These are phyloP conservation scores for Chamaecrista fasciculata DNA, from an alignment of 306 rosid genomes.

Conservation along the genomic window DNA sequence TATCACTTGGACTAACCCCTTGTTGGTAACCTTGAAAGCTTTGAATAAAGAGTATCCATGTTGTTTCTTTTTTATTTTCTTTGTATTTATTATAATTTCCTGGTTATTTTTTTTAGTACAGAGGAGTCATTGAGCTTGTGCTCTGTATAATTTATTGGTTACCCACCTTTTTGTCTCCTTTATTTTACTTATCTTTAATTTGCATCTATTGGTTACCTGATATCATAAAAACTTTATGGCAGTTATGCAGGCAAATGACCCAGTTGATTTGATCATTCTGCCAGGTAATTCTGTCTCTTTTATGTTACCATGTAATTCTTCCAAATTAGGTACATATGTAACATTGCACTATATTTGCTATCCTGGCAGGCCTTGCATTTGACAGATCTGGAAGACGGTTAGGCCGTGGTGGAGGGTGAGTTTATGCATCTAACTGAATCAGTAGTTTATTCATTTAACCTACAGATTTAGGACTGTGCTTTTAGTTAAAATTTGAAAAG, in stretches of 20 bases:
- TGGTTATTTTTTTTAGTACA: neutral
- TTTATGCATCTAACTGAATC: neutral
- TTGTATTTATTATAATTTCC: neutral
- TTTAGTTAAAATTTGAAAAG: neutral
- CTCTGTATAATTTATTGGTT: neutral
- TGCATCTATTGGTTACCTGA: neutral
- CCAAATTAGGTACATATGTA: neutral
- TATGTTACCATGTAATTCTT: neutral
- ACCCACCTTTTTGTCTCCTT: neutral
- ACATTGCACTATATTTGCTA: conserved; percentile 14
- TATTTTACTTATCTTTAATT: neutral
- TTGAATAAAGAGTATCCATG: neutral
- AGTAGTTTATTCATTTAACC: neutral
- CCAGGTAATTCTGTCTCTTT: conserved; percentile 46
- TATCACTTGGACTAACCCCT: too few species aligned
- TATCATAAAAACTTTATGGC: conserved; percentile 26
- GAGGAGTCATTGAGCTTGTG: neutral
- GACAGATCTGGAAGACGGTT: conserved; percentile 69
- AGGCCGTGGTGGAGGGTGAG: conserved; percentile 81
- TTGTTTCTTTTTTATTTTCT: neutral
- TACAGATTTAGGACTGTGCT: neutral
- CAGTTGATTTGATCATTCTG: conserved; percentile 62
- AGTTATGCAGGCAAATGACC: conserved; percentile 66
- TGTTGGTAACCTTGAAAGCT: too few species aligned
- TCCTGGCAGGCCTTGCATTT: conserved; percentile 63